Evolutionary conservation across 176 grass and related monocot genomes (phyloP).

Genomic region (Typha latifolia): DNA sequence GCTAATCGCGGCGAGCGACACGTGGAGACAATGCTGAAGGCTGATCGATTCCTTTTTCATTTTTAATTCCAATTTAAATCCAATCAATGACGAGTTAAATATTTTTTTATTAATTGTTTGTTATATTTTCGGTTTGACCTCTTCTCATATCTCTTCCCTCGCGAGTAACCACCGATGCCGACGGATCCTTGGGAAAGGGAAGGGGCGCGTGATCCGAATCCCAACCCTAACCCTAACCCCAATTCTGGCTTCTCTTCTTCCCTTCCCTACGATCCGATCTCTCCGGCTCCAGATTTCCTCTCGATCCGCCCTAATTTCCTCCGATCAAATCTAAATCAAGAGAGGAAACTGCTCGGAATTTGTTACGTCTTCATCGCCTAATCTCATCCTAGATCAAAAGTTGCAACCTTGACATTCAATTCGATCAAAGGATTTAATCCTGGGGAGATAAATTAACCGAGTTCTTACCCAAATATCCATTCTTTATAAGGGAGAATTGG

Average conservation of each 20-base stretch:
- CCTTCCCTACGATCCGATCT: neutral
- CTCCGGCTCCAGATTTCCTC: neutral
- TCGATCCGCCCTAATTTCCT: neutral
- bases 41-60: no score
- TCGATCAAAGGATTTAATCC: neutral
- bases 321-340: neutral
- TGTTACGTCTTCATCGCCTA: no score
- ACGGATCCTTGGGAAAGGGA: slow-evolving; percentile 18
- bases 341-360: neutral
- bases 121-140: neutral
- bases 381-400: no score
- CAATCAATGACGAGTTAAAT: no score
- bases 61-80: no score
- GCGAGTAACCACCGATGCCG: slow-evolving; percentile 27
- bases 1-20: no score
- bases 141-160: neutral
- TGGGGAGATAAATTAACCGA: no score
- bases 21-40: no score
- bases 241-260: neutral
- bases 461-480: no score
- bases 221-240: slow-evolving; percentile 10
- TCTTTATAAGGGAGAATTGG: neutral
- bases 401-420: neutral
- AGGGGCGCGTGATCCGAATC: slow-evolving; percentile 18
- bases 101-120: neutral